phyloP scores from a whole-genome alignment of 1,284 basidiomycete genomes.

The Ustilago esculenta region DNA sequence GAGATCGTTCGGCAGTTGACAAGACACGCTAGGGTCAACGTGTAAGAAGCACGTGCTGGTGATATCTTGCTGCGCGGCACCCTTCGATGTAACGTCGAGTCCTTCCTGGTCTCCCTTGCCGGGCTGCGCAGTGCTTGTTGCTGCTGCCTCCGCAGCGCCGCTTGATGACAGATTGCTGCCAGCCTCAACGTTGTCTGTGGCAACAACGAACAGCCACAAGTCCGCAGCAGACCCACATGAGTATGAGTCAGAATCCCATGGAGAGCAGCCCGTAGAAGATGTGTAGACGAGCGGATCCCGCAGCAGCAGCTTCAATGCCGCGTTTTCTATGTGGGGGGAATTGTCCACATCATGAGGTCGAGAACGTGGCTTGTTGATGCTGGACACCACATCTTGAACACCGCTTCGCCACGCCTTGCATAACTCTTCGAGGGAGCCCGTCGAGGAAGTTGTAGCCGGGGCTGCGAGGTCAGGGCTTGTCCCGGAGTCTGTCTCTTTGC shows the following conservation, averaged over 20 bases:
- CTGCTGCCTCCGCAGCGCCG: background rate
- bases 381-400: constrained; percentile 3
- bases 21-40: background rate
- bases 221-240: background rate
- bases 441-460: background rate
- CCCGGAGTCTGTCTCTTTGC: too few relatives aligned
- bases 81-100: background rate
- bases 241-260: background rate
- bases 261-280: background rate
- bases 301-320: background rate
- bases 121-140: background rate
- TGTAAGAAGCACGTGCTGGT: background rate
- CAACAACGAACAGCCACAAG: constrained; percentile 21
- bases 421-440: background rate
- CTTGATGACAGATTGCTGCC: background rate
- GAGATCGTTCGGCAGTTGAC: constrained; percentile 5
- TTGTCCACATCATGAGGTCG: background rate
- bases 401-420: constrained; percentile 5
- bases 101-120: background rate
- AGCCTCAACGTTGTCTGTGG: constrained; percentile 2
- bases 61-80: background rate
- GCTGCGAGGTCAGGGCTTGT: background rate
- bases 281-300: constrained; percentile 9
- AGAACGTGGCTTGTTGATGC: background rate
- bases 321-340: background rate